Evolutionary conservation across 2,329 filamentous ascomycete genomes (phyloP), one percentile per base, ranked within the genome.

Genomic region (Neopestalotiopsis clavispora): DNA sequence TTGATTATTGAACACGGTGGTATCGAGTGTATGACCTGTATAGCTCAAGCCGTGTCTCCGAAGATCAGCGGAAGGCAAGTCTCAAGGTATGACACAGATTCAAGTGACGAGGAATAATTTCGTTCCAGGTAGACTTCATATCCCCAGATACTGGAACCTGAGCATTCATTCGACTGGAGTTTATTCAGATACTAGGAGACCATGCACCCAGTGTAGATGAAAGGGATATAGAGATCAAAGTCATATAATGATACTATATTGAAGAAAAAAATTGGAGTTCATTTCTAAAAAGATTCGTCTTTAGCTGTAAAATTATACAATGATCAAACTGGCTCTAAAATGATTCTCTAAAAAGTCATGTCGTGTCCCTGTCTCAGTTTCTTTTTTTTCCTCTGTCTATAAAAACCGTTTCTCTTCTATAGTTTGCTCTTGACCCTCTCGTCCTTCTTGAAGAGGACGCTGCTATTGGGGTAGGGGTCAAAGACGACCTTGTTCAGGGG

Each of bases 401-500:
- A 17, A 13, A n/a, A 42, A n/a, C 28, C 28, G 23, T 13, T 14
- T n/a, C 6, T 40, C 3, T 34, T 62, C 68, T 77, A 88, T 74
- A 88, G 76, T 79, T 86, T 88, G 71, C 84, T 85, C 82, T 85
- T 78, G 4, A 71, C 70, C 32, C 80, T 81, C 71, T 86, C 84
- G 70, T 89, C 85, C 73, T 85, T 88, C 85, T 88, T 91, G 75
- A 92, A 86, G 74, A 92, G 74, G 3, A 86, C 84, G 70, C 83
- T 82, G 69, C 82, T 90, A 73, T 90, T 85, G 6, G 92, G 91
- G 77, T 94, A 92, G 1, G 91, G 91, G 73, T 94, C 91, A 68
- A 94, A 88, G 0, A 90, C 90, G 68, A 93, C 82, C 20, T 88
- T 85, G 75, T 94, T 94, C 59, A 94, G 81, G 1, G 92, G 92